Evolutionary conservation across 148 eudicot species (phyloP).

Genomic region (Rhododendron williamsianum): DNA sequence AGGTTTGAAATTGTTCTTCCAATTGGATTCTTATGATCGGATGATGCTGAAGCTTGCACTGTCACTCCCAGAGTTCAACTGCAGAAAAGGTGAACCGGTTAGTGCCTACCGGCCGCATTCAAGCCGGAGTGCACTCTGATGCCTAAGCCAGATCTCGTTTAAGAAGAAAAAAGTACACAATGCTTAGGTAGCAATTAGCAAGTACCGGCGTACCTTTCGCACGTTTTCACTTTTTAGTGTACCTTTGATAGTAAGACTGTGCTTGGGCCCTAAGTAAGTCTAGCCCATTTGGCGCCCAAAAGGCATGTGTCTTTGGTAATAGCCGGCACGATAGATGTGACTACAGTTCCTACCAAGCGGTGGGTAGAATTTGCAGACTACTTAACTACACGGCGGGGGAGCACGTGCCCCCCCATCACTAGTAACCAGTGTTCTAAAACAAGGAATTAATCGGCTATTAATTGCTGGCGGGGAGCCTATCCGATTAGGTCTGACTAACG

Average conservation of each 20-base stretch:
- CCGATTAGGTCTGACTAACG: too few relatives aligned
- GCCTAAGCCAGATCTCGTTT: background rate
- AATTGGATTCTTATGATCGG: background rate
- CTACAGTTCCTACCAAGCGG: too few relatives aligned
- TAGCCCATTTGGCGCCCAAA: background rate
- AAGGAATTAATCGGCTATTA: too few relatives aligned
- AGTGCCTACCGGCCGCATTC: background rate
- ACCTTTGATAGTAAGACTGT: background rate
- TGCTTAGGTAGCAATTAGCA: background rate
- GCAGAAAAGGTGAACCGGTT: background rate
- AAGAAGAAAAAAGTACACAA: background rate
- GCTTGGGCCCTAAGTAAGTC: background rate
- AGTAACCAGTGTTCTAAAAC: too few relatives aligned
- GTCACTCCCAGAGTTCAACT: background rate
- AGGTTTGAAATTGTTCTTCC: background rate
- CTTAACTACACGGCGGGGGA: background rate
- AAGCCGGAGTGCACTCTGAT: background rate
- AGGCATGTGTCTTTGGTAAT: too few relatives aligned
- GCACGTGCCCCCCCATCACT: background rate
- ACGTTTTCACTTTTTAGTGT: background rate
- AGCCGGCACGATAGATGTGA: too few relatives aligned
- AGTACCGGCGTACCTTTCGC: background rate
- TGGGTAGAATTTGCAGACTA: too few relatives aligned
- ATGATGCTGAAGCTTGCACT: background rate
- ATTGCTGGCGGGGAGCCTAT: too few relatives aligned